Percentiles rank a stretch among this genome's conserved stretches.
Conservation (phyloP, 345 rosid genomes). For the Eucalyptus urophylla region DNA sequence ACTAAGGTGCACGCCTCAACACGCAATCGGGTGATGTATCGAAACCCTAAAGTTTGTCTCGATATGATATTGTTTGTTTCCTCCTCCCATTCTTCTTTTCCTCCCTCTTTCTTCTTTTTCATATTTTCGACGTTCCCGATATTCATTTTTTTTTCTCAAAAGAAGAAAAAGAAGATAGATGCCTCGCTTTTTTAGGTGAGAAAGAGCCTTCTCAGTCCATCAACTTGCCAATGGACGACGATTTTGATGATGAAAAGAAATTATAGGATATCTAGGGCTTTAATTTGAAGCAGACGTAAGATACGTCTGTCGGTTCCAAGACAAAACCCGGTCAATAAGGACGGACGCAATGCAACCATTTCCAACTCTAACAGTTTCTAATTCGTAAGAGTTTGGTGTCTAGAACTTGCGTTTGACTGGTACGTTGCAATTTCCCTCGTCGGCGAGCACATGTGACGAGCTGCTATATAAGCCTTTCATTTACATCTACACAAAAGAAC, state of each 20-base stretch:
- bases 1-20: not conserved
- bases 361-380: not conserved
- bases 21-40: not conserved
- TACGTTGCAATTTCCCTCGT: not conserved
- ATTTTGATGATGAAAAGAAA: not conserved
- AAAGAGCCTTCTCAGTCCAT: not conserved
- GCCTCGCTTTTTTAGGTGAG: not conserved
- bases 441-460: not conserved
- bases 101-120: not conserved
- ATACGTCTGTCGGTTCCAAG: not conserved
- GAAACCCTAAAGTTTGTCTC: not conserved
- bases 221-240: not conserved
- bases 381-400: not conserved
- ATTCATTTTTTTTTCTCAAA: not conserved
- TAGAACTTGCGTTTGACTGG: not conserved
- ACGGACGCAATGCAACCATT: not conserved
- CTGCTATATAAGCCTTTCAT: not conserved
- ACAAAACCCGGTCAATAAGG: not conserved
- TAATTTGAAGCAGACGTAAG: not conserved
- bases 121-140: not conserved
- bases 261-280: not conserved
- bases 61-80: not conserved
- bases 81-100: not conserved
- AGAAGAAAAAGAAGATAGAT: not conserved
- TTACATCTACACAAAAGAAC: not conserved